Conservation (phyloP, 1,284 basidiomycete genomes). For the Pterula multifida region DNA sequence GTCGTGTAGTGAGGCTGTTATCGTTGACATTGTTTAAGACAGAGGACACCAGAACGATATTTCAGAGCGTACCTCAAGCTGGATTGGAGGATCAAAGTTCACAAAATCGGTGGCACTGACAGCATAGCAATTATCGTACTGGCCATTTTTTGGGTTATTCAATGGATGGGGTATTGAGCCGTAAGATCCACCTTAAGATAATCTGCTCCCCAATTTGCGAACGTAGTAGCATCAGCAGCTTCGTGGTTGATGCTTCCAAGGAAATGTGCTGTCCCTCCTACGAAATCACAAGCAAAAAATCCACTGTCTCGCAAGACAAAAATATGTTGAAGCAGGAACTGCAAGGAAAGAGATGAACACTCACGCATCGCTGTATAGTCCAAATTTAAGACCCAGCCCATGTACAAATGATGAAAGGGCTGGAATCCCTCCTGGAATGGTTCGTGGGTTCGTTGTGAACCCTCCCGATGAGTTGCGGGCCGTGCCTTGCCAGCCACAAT, state of each 20-base stretch:
- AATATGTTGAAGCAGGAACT: neutral
- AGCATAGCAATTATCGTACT: conserved; percentile 38
- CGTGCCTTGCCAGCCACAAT: conserved; percentile 35
- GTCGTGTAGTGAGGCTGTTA: conserved; percentile 30
- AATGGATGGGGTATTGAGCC: neutral
- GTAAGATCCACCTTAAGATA: conserved; percentile 27
- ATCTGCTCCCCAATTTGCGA: conserved; percentile 35
- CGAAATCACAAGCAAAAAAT: conserved; percentile 29
- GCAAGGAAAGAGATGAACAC: too few relatives aligned
- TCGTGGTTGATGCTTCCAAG: conserved; percentile 32
- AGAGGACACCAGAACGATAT: neutral
- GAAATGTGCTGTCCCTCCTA: conserved; percentile 29
- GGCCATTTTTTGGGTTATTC: conserved; percentile 6
- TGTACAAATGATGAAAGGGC: conserved; percentile 25
- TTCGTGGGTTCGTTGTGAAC: conserved; percentile 28
- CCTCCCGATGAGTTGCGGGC: conserved; percentile 23
- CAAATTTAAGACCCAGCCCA: conserved; percentile 26
- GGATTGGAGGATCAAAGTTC: conserved; percentile 25
- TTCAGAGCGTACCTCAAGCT: conserved; percentile 14
- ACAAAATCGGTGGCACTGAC: conserved; percentile 33
- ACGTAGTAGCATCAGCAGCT: conserved; percentile 27
- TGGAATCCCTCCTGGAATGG: conserved; percentile 27
- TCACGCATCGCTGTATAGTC: conserved; percentile 31
- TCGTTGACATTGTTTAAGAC: conserved; percentile 19
- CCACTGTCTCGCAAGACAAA: conserved; percentile 19